Percentiles rank a stretch among this genome's conserved stretches.
Evolutionary conservation across 192 early-diverging fungal species (phyloP).

Genomic region (Coemansia sp.): DNA sequence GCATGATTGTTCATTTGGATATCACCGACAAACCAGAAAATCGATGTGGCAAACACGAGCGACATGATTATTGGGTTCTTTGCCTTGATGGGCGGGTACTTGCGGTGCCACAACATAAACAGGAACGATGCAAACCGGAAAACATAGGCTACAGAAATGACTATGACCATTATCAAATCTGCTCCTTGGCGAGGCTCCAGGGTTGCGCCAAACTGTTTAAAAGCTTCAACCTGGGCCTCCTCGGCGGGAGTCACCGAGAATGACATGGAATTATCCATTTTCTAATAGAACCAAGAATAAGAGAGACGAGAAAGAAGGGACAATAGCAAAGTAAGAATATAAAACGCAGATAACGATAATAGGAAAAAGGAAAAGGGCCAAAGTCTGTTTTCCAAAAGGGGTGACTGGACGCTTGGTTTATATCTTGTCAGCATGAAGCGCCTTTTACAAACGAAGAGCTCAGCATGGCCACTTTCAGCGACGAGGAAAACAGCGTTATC

Average conservation of each 20-base stretch:
- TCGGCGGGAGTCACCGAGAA: slow-evolving; percentile 25
- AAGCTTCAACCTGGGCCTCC: slow-evolving; percentile 11
- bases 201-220: not conserved
- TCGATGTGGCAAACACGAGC: slow-evolving; percentile 21
- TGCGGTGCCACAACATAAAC: slow-evolving; percentile 45
- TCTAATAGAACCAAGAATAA: not conserved
- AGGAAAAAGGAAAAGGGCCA: no score
- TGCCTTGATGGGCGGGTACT: slow-evolving; percentile 56
- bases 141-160: slow-evolving; percentile 10
- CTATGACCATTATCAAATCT: slow-evolving; percentile 21
- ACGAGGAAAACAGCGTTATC: no score
- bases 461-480: not conserved
- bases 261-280: slow-evolving; percentile 36
- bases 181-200: slow-evolving; percentile 32
- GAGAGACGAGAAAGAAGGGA: slow-evolving; percentile 34
- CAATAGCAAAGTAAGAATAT: slow-evolving; percentile 21
- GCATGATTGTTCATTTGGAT: slow-evolving; percentile 49
- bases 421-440: no score
- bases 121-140: slow-evolving; percentile 22
- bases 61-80: slow-evolving; percentile 55
- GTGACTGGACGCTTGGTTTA: no score
- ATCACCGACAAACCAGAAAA: slow-evolving; percentile 56
- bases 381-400: no score
- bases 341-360: no score
- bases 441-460: slow-evolving; percentile 17